Conservation (phyloP, 495 filamentous ascomycete species). For the Jackrogersella multiformis region DNA sequence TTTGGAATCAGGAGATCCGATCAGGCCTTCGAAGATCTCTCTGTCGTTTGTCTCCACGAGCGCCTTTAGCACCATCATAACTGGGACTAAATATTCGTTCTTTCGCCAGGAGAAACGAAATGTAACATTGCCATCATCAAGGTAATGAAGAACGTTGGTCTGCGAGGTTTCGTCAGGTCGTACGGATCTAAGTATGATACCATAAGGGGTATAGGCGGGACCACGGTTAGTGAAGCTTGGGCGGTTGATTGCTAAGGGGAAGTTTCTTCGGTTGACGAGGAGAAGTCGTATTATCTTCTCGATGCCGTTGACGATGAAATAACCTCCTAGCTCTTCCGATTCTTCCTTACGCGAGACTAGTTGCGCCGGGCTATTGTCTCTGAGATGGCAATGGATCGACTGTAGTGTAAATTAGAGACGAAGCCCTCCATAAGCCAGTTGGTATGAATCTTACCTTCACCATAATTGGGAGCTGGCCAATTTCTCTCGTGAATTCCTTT, state of each 20-base stretch:
- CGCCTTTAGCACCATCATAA: constrained; percentile 96
- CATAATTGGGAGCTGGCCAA: constrained; percentile 94
- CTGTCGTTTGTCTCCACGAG: constrained; percentile 95
- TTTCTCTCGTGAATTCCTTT: constrained; percentile 78
- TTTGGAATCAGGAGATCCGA: constrained; percentile 76
- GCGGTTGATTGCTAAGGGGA: constrained; percentile 91
- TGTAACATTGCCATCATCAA: constrained; percentile 92
- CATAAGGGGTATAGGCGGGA: constrained; percentile 83
- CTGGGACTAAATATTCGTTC: constrained; percentile 91
- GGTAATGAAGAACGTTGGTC: constrained; percentile 95
- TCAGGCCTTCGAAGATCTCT: constrained; percentile 90
- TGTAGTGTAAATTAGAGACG: constrained; percentile 45
- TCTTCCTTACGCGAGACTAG: constrained; percentile 90
- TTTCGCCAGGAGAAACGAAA: constrained; percentile 99
- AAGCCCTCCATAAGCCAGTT: neutral
- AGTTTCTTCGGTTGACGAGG: constrained; percentile 87
- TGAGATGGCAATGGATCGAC: constrained; percentile 90
- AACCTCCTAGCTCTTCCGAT: constrained; percentile 90
- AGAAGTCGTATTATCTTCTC: constrained; percentile 96
- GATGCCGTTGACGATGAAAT: constrained; percentile 94
- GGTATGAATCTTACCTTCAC: constrained; percentile 66
- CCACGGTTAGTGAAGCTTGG: constrained; percentile 88
- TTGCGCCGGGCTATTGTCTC: constrained; percentile 80
- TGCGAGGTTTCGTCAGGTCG: constrained; percentile 96
- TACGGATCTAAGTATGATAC: constrained; percentile 89